Conservation (phyloP, 2,329 filamentous ascomycete species). For the Fusarium torreyae region DNA sequence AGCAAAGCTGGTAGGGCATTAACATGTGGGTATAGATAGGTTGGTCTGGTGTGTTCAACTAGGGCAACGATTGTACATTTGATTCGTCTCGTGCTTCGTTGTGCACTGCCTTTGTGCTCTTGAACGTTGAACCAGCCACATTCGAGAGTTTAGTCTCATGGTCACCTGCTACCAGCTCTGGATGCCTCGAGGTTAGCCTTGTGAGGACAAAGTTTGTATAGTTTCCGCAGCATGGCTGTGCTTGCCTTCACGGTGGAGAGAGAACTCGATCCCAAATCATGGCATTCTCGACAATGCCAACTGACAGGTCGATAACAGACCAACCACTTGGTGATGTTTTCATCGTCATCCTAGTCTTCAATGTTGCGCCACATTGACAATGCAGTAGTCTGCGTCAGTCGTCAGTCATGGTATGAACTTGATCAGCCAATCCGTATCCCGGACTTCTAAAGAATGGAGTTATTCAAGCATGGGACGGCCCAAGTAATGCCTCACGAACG, state of each 20-base stretch:
- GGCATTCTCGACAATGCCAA: constrained; percentile 20
- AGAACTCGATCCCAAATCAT: constrained; percentile 14
- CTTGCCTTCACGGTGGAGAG: constrained; percentile 22
- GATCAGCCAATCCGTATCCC: constrained; percentile 10
- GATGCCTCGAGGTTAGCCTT: constrained; percentile 19
- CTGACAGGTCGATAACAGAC: constrained; percentile 5
- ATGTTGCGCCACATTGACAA: constrained; percentile 17
- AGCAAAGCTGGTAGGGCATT: constrained; percentile 6
- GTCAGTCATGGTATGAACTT: constrained; percentile 11
- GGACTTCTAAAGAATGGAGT: not conserved
- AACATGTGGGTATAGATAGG: constrained; percentile 3
- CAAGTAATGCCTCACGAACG: constrained; percentile 6
- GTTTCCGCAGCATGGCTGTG: constrained; percentile 21
- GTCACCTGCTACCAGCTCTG: constrained; percentile 10
- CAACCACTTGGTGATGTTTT: constrained; percentile 6
- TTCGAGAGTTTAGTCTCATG: not conserved
- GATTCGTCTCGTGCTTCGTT: constrained; percentile 11
- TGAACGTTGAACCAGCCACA: too few relatives aligned
- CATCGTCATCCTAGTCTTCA: constrained; percentile 9
- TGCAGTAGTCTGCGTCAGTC: constrained; percentile 21
- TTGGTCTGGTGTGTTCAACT: constrained; percentile 2
- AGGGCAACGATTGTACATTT: constrained; percentile 7
- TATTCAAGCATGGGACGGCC: constrained; percentile 12
- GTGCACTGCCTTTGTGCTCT: too few relatives aligned
- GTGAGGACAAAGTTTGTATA: constrained; percentile 13